phyloP scores from a whole-genome alignment of 805 yeast genomes.

The Schwanniomyces sp. region DNA sequence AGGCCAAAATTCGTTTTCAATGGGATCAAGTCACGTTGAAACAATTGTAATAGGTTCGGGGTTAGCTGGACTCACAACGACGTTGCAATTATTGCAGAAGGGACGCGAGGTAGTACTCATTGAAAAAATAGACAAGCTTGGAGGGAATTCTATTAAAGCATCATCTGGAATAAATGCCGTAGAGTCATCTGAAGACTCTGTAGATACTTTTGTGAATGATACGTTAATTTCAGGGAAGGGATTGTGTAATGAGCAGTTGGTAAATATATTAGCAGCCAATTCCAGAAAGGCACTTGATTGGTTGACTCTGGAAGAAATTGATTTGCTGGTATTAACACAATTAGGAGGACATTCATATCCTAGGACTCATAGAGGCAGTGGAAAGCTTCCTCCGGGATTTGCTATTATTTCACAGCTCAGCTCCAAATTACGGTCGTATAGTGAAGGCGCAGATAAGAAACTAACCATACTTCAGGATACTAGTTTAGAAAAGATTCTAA shows the following conservation, averaged over 20 bases:
- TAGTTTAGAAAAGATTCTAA: conserved; percentile 13
- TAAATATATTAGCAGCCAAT: conserved; percentile 19
- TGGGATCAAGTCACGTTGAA: conserved; percentile 3
- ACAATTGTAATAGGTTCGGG: conserved; percentile 54
- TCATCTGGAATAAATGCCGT: conserved; percentile 59
- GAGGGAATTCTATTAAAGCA: conserved; percentile 63
- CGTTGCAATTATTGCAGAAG: conserved; percentile 34
- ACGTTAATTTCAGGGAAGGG: conserved; percentile 35
- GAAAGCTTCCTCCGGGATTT: conserved; percentile 58
- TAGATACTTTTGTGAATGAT: conserved; percentile 25
- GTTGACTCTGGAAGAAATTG: conserved; percentile 27
- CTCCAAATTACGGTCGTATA: conserved; percentile 31
- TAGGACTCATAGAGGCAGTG: conserved; percentile 40
- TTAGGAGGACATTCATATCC: conserved; percentile 43
- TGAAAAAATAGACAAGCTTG: conserved; percentile 50
- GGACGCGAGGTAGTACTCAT: conserved; percentile 44
- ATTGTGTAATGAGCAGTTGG: conserved; percentile 22
- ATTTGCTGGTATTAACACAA: conserved; percentile 29
- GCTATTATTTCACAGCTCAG: conserved; percentile 51
- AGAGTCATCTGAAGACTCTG: conserved; percentile 29
- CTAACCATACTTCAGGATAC: conserved; percentile 15
- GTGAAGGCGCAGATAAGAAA: conserved; percentile 18
- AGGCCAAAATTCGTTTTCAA: neutral
- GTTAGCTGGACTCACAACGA: conserved; percentile 53
- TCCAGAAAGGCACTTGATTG: conserved; percentile 33